Base-by-base conservation (phyloP, 768 basidiomycete species). In the Hebeloma cylindrosporum region DNA sequence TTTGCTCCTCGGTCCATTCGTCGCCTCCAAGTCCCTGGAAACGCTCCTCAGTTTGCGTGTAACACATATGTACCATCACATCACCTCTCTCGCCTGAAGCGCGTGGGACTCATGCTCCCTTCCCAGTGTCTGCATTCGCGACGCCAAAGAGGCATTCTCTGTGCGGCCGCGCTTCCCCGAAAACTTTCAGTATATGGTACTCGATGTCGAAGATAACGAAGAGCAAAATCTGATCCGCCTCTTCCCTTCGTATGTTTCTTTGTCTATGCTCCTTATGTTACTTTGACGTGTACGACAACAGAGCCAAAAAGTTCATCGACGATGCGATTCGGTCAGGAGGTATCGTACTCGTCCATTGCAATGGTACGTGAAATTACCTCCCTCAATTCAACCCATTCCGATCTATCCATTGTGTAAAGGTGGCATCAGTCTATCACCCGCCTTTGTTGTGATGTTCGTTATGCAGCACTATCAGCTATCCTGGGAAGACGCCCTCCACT, bases 161-260 rank as follows among this genome's bases (percentile, higher is more conserved):
- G 88, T 96, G 40, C 74, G 78, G 43, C 88, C 93, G 2, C 81
- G 92, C 17, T 96, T 93, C 58, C 84, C 84, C 2, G 85, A 85
- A 0, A 69, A 78, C 16, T 91, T 94, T 66, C 57, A 60, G 28
- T 96, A 96, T 63, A 63, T 92, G 59, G 81, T 83, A 1, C 71
- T 95, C 25, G 86, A 94, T 61, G 89, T 96, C 20, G 79, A 92
- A 61, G 93, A 96, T 63, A 91, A 81, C 53, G 92, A 94, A 63
- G 93, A 95, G 60, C 93, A 96, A 68, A 96, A 96, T 61, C 75
- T 96, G 29, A 95, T 96, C 55, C 77, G 88, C 20, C 68, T 93
- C 31, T 95, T 95, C 64, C 93, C 93, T n/a, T 61, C 63, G 93
- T 93, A 51, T 44, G 80, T 70, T 20, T 20, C 35, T 23, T 21